phyloP scores from a whole-genome alignment of 2,329 filamentous ascomycete genomes.

The Nannizziopsis arthrosporioides region DNA sequence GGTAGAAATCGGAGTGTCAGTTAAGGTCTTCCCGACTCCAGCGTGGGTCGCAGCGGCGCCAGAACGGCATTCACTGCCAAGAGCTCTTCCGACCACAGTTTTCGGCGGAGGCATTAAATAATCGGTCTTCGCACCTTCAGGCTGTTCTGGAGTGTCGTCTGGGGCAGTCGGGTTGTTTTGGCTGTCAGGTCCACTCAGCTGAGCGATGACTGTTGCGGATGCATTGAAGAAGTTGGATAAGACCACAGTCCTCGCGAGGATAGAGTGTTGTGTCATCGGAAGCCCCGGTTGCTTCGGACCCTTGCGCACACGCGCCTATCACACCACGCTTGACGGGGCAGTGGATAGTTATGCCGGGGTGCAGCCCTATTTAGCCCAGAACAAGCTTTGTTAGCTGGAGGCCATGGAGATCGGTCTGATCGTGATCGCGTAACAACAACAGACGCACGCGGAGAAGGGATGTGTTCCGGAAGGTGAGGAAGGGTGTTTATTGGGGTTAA shows the following conservation, averaged over 20 bases:
- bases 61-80: constrained; percentile 30
- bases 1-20: constrained; percentile 53
- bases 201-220: constrained; percentile 16
- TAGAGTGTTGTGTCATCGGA: constrained; percentile 36
- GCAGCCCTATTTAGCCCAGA: constrained; percentile 3
- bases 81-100: constrained; percentile 32
- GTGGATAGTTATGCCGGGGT: too few relatives aligned
- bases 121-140: constrained; percentile 16
- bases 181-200: constrained; percentile 12
- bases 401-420: too few relatives aligned
- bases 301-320: constrained; percentile 9
- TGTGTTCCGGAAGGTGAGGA: too few relatives aligned
- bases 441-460: background rate
- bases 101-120: constrained; percentile 29
- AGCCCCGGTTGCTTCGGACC: constrained; percentile 10
- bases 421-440: background rate
- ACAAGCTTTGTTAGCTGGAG: background rate
- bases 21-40: constrained; percentile 44
- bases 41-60: constrained; percentile 32
- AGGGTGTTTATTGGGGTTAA: too few relatives aligned
- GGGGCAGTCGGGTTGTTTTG: constrained; percentile 16
- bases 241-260: constrained; percentile 41
- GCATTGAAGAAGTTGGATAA: constrained; percentile 31
- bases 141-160: constrained; percentile 13
- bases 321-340: background rate